Base-by-base conservation (phyloP, 139 green algal genomes). In the Picochlorum sp. region DNA sequence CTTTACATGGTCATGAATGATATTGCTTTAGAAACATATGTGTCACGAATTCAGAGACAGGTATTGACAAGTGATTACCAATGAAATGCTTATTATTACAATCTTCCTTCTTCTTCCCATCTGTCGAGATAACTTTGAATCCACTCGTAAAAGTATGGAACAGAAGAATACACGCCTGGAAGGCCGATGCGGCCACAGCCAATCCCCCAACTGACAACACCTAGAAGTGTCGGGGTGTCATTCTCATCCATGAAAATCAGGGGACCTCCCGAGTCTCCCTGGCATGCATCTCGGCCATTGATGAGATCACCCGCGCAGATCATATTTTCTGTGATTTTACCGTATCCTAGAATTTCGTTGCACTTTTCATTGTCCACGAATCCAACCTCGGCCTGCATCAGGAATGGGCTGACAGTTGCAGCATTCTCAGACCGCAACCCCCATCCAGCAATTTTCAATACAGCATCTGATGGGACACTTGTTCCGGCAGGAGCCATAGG, bases 361-460 rank as follows among this genome's bases (percentile, higher is more conserved):
- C 47, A 54, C n/a, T 23, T 21, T 8, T 54, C 11, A 54, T 20
- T 54, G 47, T 54, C 47, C 16, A 54, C 47, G 15, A 54, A 54
- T 20, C 16, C 16, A 6, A 54, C 47, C 11, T 10, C 11, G 11
- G 47, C 47, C n/a, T 54, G 10, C 47, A 54, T 54, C 47, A 54
- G 47, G 11, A 7, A 26, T 26, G 47, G 47, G n/a, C 18, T 26
- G 6, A 54, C 0, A 54, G 47, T 21, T 20, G 16, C 47, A 21
- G 18, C n/a, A 20, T 54, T 54, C n/a, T 54, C 47, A 21, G 16
- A 26, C 47, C n/a, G 18, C 1, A 54, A 20, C 6, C 47, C 47
- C 47, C 47, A 54, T 54, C 47, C 47, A 9, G 47, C 47, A 23
- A 54, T 54, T 21, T 54, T 54, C 15, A 54, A 54, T 54, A 9